phyloP scores from a whole-genome alignment of 2,329 filamentous ascomycete genomes.

The Simplicillium aogashimaense region DNA sequence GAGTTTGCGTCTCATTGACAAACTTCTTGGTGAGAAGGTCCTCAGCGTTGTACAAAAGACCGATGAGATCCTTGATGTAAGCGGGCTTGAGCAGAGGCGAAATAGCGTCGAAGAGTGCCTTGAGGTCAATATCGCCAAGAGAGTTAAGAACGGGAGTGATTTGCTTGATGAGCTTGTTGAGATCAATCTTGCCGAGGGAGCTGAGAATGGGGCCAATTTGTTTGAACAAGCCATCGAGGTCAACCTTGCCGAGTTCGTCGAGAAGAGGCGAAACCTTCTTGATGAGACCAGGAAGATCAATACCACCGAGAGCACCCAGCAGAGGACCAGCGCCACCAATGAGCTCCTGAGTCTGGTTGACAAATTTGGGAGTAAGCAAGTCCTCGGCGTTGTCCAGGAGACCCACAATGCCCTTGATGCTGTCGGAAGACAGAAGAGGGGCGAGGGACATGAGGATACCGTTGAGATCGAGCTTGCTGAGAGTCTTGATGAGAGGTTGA shows the following conservation, averaged over 20 bases:
- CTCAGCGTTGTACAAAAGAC: constrained; percentile 23
- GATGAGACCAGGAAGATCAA: constrained; percentile 26
- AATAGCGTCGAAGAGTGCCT: constrained; percentile 8
- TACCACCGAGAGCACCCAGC: constrained; percentile 19
- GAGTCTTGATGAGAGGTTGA: constrained; percentile 13
- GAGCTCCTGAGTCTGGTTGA: constrained; percentile 28
- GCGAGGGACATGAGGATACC: constrained; percentile 15
- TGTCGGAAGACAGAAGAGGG: constrained; percentile 16
- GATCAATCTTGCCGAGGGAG: constrained; percentile 22
- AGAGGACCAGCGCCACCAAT: constrained; percentile 26
- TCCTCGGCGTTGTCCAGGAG: constrained; percentile 24
- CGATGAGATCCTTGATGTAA: constrained; percentile 21
- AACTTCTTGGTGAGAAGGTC: constrained; percentile 19
- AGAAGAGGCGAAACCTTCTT: constrained; percentile 24
- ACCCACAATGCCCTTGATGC: constrained; percentile 14
- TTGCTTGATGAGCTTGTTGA: constrained; percentile 13
- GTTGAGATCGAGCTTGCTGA: constrained; percentile 22
- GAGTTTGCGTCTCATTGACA: constrained; percentile 17
- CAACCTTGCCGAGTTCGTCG: constrained; percentile 20
- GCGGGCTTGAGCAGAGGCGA: constrained; percentile 21
- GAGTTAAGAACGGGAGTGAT: constrained; percentile 9
- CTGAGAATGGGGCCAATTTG: constrained; percentile 23
- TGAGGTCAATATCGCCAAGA: constrained; percentile 30
- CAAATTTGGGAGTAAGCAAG: constrained; percentile 24
- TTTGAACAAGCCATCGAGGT: constrained; percentile 21